Percentiles rank a stretch among this genome's conserved stretches.
phyloP scores from a whole-genome alignment of 2,329 filamentous ascomycete species.

The Aurifilum marmelostoma region DNA sequence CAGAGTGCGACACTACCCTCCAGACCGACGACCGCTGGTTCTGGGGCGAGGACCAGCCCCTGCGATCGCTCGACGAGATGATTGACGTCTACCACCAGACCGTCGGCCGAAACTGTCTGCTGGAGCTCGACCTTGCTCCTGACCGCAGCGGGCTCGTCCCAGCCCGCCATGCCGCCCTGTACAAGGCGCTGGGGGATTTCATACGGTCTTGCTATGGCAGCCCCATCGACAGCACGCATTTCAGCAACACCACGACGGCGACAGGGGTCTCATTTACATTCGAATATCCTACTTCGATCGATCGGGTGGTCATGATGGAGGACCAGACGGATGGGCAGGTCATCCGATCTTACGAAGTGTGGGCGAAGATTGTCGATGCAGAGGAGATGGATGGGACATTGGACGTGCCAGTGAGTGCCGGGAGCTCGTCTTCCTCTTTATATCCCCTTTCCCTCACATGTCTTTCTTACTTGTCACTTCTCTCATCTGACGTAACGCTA shows the following conservation, averaged over 20 bases:
- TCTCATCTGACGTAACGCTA: background rate
- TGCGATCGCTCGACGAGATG: constrained; percentile 33
- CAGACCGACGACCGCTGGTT: constrained; percentile 35
- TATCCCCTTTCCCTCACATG: no score
- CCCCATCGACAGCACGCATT: background rate
- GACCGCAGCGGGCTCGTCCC: constrained; percentile 34
- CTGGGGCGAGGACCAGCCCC: constrained; percentile 32
- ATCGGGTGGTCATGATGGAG: constrained; percentile 36
- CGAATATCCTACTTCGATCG: constrained; percentile 29
- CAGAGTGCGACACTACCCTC: constrained; percentile 35
- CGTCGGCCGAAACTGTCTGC: constrained; percentile 35
- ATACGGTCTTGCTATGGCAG: constrained; percentile 25
- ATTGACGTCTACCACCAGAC: constrained; percentile 35
- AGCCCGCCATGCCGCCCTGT: constrained; percentile 32
- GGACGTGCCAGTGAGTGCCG: constrained; percentile 19
- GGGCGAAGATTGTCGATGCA: constrained; percentile 26
- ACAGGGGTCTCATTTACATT: constrained; percentile 20
- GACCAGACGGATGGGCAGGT: constrained; percentile 35
- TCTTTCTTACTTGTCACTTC: no score
- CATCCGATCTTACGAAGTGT: constrained; percentile 34
- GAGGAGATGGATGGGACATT: constrained; percentile 27
- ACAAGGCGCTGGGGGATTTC: constrained; percentile 35
- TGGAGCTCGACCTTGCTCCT: constrained; percentile 34
- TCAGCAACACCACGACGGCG: constrained; percentile 7
- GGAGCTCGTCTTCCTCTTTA: background rate